Evolutionary conservation across 1,284 basidiomycete species (phyloP).

Genomic region (Leccinum pallidistipes): DNA sequence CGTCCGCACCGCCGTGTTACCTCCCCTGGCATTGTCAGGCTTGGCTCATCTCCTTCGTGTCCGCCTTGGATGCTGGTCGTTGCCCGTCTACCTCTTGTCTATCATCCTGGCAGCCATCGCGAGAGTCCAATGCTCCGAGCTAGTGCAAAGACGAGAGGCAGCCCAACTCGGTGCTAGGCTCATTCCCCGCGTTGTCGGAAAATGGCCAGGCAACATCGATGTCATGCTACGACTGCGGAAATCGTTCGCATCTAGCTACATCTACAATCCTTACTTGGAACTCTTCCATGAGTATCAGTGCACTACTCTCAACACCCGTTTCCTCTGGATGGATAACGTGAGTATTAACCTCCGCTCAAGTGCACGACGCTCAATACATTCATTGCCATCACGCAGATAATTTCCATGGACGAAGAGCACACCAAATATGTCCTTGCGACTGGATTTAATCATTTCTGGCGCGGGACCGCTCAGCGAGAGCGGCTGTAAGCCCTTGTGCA

Average conservation of each 20-base stretch:
- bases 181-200: conserved; percentile 60
- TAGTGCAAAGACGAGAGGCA: conserved; percentile 44
- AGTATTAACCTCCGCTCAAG: conserved; percentile 20
- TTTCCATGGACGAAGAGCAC: conserved; percentile 71
- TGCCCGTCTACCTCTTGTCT: conserved; percentile 42
- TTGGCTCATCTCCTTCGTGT: conserved; percentile 11
- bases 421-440: conserved; percentile 65
- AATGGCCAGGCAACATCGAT: conserved; percentile 75
- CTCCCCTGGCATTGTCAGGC: conserved; percentile 19
- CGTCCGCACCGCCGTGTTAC: conserved; percentile 12
- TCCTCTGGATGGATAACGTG: conserved; percentile 67
- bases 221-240: conserved; percentile 55
- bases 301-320: conserved; percentile 64
- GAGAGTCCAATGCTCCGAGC: conserved; percentile 37
- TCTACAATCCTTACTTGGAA: conserved; percentile 59
- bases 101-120: conserved; percentile 42
- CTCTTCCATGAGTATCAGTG: conserved; percentile 67
- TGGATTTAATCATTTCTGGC: conserved; percentile 65
- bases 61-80: conserved; percentile 26
- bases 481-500: conserved; percentile 48
- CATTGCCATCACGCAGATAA: conserved; percentile 44
- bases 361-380: background rate
- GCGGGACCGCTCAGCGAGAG: conserved; percentile 60
- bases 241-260: conserved; percentile 56
- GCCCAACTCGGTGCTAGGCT: conserved; percentile 47